Conservation (phyloP, 495 filamentous ascomycete species). For the Terfezia boudieri region DNA sequence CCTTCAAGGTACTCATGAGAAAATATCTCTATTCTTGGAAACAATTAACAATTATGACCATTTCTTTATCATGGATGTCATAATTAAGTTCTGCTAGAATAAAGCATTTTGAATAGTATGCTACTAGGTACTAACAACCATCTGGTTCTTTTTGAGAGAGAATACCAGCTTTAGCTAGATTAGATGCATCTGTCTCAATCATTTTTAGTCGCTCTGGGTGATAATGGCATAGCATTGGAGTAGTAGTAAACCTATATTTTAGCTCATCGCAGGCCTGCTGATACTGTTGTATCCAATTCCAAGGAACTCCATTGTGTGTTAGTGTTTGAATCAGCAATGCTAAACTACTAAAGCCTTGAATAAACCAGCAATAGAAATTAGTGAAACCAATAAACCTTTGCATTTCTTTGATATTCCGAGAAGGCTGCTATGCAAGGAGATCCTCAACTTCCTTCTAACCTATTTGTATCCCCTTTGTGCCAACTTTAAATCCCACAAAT, state of each 20-base stretch:
- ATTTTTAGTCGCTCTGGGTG: background rate
- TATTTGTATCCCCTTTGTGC: background rate
- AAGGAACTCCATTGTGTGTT: background rate
- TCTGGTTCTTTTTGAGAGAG: background rate
- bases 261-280: background rate
- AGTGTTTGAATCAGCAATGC: background rate
- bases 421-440: background rate
- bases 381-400: constrained; percentile 1
- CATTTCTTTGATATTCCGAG: constrained; percentile 1
- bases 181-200: constrained; percentile 1
- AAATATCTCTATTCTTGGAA: constrained; percentile 19
- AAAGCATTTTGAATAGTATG: constrained; percentile 2
- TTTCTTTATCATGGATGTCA: constrained; percentile 2
- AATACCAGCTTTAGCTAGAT: background rate
- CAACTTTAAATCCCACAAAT: background rate
- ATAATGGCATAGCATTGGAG: constrained; percentile 1
- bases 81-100: constrained; percentile 2
- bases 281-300: background rate
- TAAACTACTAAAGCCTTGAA: background rate
- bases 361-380: background rate
- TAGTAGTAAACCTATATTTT: background rate
- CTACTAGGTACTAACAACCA: background rate
- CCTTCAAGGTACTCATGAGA: constrained; percentile 3
- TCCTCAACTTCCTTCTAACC: background rate
- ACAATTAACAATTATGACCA: constrained; percentile 2